A percentile compares a stretch with the other conserved stretches of the same genome.
Evolutionary conservation across 371 early-diverging fungal species (phyloP).

Genomic region (Smittium culicis): DNA sequence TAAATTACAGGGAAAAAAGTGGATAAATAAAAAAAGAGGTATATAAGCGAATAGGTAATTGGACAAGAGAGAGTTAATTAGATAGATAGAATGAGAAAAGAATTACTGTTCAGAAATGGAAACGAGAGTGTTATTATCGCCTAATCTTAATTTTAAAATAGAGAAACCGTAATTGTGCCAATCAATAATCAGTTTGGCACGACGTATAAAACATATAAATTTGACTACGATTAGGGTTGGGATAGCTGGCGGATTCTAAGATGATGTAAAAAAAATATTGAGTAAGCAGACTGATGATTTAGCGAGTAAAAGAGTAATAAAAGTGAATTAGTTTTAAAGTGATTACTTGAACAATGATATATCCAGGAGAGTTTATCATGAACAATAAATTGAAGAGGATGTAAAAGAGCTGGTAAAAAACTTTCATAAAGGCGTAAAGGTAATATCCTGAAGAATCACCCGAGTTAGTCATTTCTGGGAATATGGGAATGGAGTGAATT

Average conservation of each 20-base stretch:
- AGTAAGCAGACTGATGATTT: slow-evolving; percentile 1
- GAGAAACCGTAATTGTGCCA: slow-evolving; percentile 96
- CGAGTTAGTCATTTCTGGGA: not conserved
- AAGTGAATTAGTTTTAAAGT: not conserved
- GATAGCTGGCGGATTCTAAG: slow-evolving; percentile 88
- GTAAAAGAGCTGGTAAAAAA: slow-evolving; percentile 31
- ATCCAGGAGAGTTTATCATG: slow-evolving; percentile 37
- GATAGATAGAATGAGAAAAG: not conserved
- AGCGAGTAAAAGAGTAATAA: not conserved
- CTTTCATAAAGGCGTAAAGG: slow-evolving; percentile 30
- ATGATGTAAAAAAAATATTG: slow-evolving; percentile 7
- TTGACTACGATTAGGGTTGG: slow-evolving; percentile 73
- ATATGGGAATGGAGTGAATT: not conserved
- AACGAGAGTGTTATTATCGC: slow-evolving; percentile 17
- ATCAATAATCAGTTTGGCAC: slow-evolving; percentile 68
- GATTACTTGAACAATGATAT: slow-evolving; percentile 71
- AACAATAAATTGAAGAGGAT: slow-evolving; percentile 29
- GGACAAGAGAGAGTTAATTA: not conserved
- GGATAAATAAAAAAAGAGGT: not conserved
- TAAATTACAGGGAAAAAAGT: slow-evolving; percentile 30
- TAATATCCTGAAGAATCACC: slow-evolving; percentile 13
- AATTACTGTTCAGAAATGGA: not conserved
- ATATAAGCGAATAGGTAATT: not conserved
- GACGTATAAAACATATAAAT: slow-evolving; percentile 41
- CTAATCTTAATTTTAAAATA: slow-evolving; percentile 61